A percentile compares a stretch with the other conserved stretches of the same genome.
Evolutionary conservation across 2,329 filamentous ascomycete genomes (phyloP).

Genomic region (Colletotrichum paranaense): DNA sequence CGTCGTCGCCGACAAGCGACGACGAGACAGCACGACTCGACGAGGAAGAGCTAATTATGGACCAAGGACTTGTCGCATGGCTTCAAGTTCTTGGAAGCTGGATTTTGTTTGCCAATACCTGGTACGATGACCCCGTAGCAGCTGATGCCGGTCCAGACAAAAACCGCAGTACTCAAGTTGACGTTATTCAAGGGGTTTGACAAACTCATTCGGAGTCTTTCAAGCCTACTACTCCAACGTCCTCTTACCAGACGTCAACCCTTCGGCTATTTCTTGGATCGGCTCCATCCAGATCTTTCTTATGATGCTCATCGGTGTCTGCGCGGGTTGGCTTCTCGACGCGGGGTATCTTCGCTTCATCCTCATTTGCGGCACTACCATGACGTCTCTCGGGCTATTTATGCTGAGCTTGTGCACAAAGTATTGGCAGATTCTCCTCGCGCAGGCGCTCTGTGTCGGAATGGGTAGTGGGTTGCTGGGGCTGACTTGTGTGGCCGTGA

Average conservation of each 20-base stretch:
- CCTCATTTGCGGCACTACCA: constrained; percentile 51
- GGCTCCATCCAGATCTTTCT: constrained; percentile 60
- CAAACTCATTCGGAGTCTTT: constrained; percentile 63
- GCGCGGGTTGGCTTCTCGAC: constrained; percentile 60
- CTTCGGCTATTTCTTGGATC: constrained; percentile 53
- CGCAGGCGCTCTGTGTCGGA: constrained; percentile 58
- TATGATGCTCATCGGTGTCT: constrained; percentile 53
- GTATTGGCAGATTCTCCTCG: constrained; percentile 58
- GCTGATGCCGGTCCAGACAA: no score
- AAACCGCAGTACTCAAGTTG: background rate
- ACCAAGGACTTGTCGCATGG: constrained; percentile 56
- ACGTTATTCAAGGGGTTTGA: constrained; percentile 47
- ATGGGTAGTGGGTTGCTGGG: constrained; percentile 55
- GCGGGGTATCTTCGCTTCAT: constrained; percentile 56
- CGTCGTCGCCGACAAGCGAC: background rate
- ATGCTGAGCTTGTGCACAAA: constrained; percentile 48
- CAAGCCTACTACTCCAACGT: constrained; percentile 62
- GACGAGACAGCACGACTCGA: background rate
- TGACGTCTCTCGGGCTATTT: constrained; percentile 60
- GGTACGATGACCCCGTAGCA: constrained; percentile 6
- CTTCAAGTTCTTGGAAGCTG: constrained; percentile 58
- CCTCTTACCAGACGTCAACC: constrained; percentile 11
- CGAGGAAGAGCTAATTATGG: constrained; percentile 21
- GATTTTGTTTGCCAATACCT: constrained; percentile 61
- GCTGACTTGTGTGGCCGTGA: constrained; percentile 47